Evolutionary conservation across 2,329 filamentous ascomycete genomes (phyloP), one percentile per base, ranked within the genome.

Genomic region (Sporothrix humicola): DNA sequence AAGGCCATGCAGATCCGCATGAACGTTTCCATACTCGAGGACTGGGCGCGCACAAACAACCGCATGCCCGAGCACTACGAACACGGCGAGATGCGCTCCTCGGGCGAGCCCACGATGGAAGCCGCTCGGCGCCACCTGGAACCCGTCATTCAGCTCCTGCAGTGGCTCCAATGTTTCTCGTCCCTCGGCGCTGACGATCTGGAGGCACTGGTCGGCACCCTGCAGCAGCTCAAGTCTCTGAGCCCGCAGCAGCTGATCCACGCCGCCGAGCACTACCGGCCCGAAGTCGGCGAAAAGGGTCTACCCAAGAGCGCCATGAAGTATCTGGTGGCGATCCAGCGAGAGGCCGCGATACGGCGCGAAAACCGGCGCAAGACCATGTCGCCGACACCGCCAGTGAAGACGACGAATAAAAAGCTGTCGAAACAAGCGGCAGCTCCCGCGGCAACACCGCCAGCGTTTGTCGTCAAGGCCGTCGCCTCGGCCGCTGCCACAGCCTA

Each of bases 1-100:
- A 99, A 99, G 82, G 96, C 96, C 3, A 99, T 99, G 96, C 96
- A 99, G 81, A 98, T 99, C 78, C 93, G 96, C 77, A 98, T 99
- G 95, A 99, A 99, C 80, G 90, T 99, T 7, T 98, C 96, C 0
- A 92, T 91, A 8, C 85, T 99, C 23, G 96, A 99, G 81, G 96
- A 99, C 79, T 99, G 96, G 96, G 95, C 96, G 1, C 89, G 95
- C 44, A 88, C 89, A 17, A 99, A 99, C 82, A 98, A 97, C 80
- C 90, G 96, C 42, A 92, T 97, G 77, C 94, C 96, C 1, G 96
- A 98, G 80, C 95, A 98, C 82, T 98, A 94, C 81, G 95, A 99
- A 81, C 92, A 94, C 77, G 95, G 95, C 20, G 95, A 95, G 71
- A 95, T 93, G 82, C 92, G 88, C 20, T 90, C 93, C 7, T 93